Base-by-base conservation (phyloP, 139 green algal genomes). In the Pleodorina starrii region DNA sequence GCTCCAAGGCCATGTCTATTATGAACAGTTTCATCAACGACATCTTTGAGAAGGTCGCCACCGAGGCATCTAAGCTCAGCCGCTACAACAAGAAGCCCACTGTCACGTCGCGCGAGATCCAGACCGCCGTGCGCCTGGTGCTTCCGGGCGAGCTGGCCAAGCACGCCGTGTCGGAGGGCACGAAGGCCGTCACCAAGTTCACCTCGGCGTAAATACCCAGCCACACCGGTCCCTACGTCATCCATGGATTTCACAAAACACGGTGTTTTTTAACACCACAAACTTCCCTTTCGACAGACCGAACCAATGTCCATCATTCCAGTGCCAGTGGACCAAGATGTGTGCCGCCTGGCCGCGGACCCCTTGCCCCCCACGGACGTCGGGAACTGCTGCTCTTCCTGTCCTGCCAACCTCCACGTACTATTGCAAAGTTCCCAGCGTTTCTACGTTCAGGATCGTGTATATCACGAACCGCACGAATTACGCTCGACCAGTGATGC, bases 1-100 rank as follows among this genome's bases (percentile, higher is more conserved):
- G 92, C 93, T 97, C 92, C 93, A 99, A 99, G 96, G 97, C 97
- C 66, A 99, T 99, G 95, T 96, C 90, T 78, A 99, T 99, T 95
- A 97, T 99, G 93, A 99, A 87, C 87, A 84, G 66, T 48, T 85
- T 84, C 73, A 51, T 90, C 51, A 98, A 98, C 90, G 90, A 91
- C 73, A 95, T 96, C 63, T 98, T 98, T 82, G 95, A 98, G 92
- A 97, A 97, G 93, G 96, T 98, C 54, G 96, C 95, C 76, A 94
- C 91, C 50, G 95, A 98, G 93, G 93, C 96, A 27, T 86, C 90
- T 92, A 60, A 91, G 92, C 76, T 80, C 1, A 80, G 72, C 72
- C 40, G 42, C 16, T 80, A 80, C 72, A 80, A 54, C 72, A 80
- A 80, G 72, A 80, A 80, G 72, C 72, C 72, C 38, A 80, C 72